Base-by-base conservation (phyloP, 805 yeast species). In the Lipomyces chichibuensis region DNA sequence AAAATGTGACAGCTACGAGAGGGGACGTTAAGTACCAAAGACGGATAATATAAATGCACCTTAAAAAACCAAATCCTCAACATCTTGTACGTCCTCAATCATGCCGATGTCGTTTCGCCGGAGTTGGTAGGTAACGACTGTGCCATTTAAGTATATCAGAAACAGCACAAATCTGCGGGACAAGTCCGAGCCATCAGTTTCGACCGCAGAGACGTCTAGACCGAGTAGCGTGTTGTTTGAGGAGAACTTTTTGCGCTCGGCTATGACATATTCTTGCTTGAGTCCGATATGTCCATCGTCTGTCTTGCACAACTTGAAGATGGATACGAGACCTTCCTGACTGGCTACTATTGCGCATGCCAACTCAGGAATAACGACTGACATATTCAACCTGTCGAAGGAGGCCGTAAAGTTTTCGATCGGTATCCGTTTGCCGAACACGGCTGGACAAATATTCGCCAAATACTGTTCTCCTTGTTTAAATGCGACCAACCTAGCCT, bases 381-480 rank as follows among this genome's bases (percentile, higher is more conserved):
- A 46, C 65, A 64, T 53, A 33, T 64, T 64, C 27, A 63, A 29
- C 6, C 65, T 51, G 49, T 64, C 64, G 51, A 51, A 59, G 7
- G 69, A 67, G 2, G 69, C 65, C 3, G 68, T 58, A 58, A 66
- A 66, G 17, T 60, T 55, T 37, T 67, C 71, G 14, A 52, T 25
- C n/a, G 58, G 57, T 17, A 49, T 20, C 13, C 71, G 63, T 11
- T 60, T 52, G 39, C 69, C 71, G 59, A 67, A 67, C 9, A 67
- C 70, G 23, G 69, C 57, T 1, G 71, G 71, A 29, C 66, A 67
- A 13, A 67, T 49, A 33, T 65, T 67, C 13, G 62, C 63, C 13
- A 60, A 51, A 27, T 65, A 53, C 29, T 57, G 53, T 17, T 20
- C 62, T 13, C 62, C 37, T 9, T 37, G n/a, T 5, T 65, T 59